Percentiles rank a stretch among this genome's conserved stretches.
These are phyloP conservation scores for Batkoa obscura DNA, from an alignment of 371 early-diverging fungal genomes.

Conservation along the genomic window DNA sequence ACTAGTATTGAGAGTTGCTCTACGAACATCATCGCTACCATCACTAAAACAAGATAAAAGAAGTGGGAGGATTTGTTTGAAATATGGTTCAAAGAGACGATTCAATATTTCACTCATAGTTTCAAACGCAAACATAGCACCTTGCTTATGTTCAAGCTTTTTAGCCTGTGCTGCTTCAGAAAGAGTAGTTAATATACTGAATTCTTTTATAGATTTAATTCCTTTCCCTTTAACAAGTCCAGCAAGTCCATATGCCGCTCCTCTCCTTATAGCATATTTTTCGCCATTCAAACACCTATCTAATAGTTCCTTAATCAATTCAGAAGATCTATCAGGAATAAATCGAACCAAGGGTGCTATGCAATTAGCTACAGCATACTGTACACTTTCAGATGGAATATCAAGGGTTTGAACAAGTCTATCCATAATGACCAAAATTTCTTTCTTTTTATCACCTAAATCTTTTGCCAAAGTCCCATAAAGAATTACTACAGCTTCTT, in stretches of 20 bases:
- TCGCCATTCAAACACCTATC: constrained; percentile 43
- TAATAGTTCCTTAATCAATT: constrained; percentile 41
- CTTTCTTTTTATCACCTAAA: constrained; percentile 45
- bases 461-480: constrained; percentile 82
- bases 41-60: constrained; percentile 82
- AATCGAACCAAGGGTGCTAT: constrained; percentile 78
- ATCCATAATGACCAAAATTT: constrained; percentile 59
- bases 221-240: constrained; percentile 88
- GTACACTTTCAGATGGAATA: constrained; percentile 91
- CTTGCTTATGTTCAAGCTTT: constrained; percentile 55
- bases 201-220: constrained; percentile 67
- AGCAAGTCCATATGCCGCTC: constrained; percentile 93
- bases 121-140: constrained; percentile 87
- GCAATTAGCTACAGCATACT: constrained; percentile 83
- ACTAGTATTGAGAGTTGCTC: constrained; percentile 76
- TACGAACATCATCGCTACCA: constrained; percentile 63
- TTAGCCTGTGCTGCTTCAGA: constrained; percentile 70
- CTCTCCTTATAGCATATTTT: constrained; percentile 78
- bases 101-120: constrained; percentile 67
- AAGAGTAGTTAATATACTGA: constrained; percentile 54
- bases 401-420: constrained; percentile 72
- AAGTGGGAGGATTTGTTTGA: constrained; percentile 77
- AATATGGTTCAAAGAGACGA: constrained; percentile 92
- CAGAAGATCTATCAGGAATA: constrained; percentile 35
- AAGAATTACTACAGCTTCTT: constrained; percentile 80